Evolutionary conservation across 192 early-diverging fungal genomes (phyloP), one percentile per base, ranked within the genome.

Genomic region (Coemansia asiatica): DNA sequence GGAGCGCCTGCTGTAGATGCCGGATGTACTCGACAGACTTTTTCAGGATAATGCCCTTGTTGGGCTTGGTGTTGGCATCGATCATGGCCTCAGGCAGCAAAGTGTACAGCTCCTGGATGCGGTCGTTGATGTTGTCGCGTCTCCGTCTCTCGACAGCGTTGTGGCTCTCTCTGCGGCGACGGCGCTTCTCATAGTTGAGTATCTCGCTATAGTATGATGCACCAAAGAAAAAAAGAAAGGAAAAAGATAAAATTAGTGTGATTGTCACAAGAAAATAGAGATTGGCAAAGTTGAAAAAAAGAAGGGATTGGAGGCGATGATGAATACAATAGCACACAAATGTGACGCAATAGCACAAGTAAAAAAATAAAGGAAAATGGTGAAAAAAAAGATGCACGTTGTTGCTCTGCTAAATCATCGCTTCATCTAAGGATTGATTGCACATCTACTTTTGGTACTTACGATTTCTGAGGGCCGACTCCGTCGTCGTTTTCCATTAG

Each of bases 101-200:
- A 16, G 80, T 85, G 26, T 85, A 87, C 46, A 98, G 84, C 72
- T 98, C 96, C 71, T 90, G 92, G 66, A 98, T 98, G 71, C 94
- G 94, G 76, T 97, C 96, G 74, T 98, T 98, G 84, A 98, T 98
- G 76, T 96, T 95, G 73, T 98, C 96, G 38, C 95, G 87, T 33
- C 96, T 83, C 50, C 96, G 89, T 54, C 96, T 84, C 78, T 98
- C 96, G 27, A 98, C 96, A 23, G 96, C 96, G 73, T 98, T 98
- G 82, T 98, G 96, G 51, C 93, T 94, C 79, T 97, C 96, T 23
- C 96, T 84, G 64, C 96, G 91, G 33, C 93, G 87, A 38, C 94
- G 86, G 19, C 95, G 86, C 73, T 97, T 97, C 74, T 98, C 96
- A 69, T 85, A 72, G 38, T 51, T 86, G 8, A 86, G 35, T 1